Base-by-base conservation (phyloP, 257 asterid species). In the Jasminum sambac region DNA sequence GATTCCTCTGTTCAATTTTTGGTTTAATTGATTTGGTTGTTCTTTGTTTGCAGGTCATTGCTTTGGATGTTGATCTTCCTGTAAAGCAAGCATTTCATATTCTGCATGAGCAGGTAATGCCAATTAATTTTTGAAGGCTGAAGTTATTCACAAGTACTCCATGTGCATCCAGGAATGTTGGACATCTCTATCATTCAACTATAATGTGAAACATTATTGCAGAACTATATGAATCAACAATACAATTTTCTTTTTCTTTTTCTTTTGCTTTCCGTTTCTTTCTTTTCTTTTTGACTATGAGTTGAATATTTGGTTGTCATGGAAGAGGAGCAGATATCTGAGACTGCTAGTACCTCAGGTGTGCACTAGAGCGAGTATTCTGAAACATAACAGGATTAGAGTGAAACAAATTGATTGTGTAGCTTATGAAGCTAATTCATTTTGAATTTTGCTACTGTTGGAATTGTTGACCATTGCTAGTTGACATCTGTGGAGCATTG, bases 41-140 rank as follows among this genome's bases (percentile, higher is more conserved):
- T 40, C 57, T 70, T 63, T 38, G 58, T 57, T 73, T 74, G 43
- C 87, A 90, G 97, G 92, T 92, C 74, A 79, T 90, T 79, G 97
- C 98, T 64, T 83, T 92, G 77, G 98, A 90, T 75, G 96, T 92
- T 11, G 93, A 90, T 60, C 78, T 92, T 68, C 98, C 97, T 50
- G 95, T 92, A 72, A 92, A 90, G 83, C 97, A 90, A 77, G 98
- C 97, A 40, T 90, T 92, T 83, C 97, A 92, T 83, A 92, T 92
- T 80, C 87, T 92, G 77, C 94, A 92, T 7, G 98, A 95, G 83
- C 98, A 95, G 96, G 99, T 95, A 87, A 21, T 55, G 26, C 74
- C 58, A 48, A 16, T 73, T 38, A 61, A 69, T 40, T 65, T 63
- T 71, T 43, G 55, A 40, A 57, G 68, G 70, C 55, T 26, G 50